phyloP scores from a whole-genome alignment of 257 asterid species.

The Schizonepeta tenuifolia region DNA sequence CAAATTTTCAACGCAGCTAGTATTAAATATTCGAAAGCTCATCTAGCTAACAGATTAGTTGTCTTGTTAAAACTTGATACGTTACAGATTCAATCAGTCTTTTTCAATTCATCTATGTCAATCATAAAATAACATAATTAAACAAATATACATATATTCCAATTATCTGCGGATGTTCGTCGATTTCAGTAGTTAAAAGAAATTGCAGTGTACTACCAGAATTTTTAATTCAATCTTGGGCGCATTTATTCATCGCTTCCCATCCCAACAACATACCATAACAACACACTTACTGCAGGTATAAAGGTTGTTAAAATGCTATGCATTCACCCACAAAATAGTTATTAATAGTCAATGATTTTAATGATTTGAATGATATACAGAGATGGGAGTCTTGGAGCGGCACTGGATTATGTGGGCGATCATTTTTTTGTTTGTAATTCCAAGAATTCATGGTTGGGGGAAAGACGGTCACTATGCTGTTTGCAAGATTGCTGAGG shows the following conservation, averaged over 20 bases:
- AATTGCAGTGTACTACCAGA: neutral
- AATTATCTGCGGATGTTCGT: neutral
- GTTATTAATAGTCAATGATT: neutral
- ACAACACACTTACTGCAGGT: constrained; percentile 20
- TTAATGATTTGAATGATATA: constrained; percentile 22
- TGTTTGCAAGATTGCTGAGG: constrained; percentile 90
- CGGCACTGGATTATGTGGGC: constrained; percentile 41
- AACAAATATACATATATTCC: neutral
- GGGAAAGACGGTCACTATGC: constrained; percentile 87
- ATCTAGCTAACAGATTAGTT: no score
- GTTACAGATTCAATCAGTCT: no score
- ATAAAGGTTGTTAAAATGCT: neutral
- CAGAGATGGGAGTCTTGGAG: constrained; percentile 50
- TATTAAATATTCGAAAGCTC: no score
- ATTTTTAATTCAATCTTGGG: constrained; percentile 21
- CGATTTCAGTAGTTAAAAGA: neutral
- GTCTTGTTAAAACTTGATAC: no score
- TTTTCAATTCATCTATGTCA: no score
- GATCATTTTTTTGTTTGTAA: constrained; percentile 37
- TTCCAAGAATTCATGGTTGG: constrained; percentile 61
- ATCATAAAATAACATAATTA: no score
- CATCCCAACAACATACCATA: neutral
- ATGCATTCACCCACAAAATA: neutral
- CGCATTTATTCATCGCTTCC: constrained; percentile 20
- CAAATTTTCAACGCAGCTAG: no score